phyloP scores from a whole-genome alignment of 805 yeast species.

The Wickerhamomyces bovis region DNA sequence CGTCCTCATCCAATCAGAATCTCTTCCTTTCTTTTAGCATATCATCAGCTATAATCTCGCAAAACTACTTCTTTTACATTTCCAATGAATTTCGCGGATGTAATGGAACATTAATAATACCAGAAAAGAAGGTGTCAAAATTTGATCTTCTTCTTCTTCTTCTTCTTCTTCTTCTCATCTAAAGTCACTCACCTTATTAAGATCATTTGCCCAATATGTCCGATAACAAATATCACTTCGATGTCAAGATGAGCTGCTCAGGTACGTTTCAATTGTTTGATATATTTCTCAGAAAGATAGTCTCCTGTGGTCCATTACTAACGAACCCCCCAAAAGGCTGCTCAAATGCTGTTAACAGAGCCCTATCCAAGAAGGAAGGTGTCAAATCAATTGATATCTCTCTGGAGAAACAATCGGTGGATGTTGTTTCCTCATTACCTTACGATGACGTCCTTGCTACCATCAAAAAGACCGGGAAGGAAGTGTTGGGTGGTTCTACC shows the following conservation, averaged over 20 bases:
- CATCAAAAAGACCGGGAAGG: constrained; percentile 88
- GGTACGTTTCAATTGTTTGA: constrained; percentile 33
- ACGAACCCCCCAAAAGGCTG: constrained; percentile 45
- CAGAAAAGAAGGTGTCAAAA: background rate
- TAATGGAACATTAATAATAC: background rate
- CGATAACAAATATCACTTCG: constrained; percentile 63
- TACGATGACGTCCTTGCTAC: constrained; percentile 77
- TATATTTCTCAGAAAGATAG: too few relatives aligned
- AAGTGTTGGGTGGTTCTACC: constrained; percentile 59
- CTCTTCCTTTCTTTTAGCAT: too few relatives aligned
- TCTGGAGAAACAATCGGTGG: constrained; percentile 75
- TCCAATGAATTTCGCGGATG: background rate
- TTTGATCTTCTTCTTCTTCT: background rate
- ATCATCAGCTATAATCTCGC: too few relatives aligned
- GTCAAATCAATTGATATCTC: constrained; percentile 70
- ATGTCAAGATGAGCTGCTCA: constrained; percentile 81
- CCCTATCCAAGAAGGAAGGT: constrained; percentile 62
- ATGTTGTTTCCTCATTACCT: constrained; percentile 58
- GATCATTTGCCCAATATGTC: constrained; percentile 29
- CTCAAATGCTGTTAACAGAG: constrained; percentile 80
- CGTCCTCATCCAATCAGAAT: background rate
- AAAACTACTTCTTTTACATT: background rate
- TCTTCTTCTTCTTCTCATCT: background rate
- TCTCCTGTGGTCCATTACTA: background rate
- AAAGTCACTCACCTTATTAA: too few relatives aligned